Base-by-base conservation (phyloP, 2,329 filamentous ascomycete species). In the Trichothecium sympodiale region DNA sequence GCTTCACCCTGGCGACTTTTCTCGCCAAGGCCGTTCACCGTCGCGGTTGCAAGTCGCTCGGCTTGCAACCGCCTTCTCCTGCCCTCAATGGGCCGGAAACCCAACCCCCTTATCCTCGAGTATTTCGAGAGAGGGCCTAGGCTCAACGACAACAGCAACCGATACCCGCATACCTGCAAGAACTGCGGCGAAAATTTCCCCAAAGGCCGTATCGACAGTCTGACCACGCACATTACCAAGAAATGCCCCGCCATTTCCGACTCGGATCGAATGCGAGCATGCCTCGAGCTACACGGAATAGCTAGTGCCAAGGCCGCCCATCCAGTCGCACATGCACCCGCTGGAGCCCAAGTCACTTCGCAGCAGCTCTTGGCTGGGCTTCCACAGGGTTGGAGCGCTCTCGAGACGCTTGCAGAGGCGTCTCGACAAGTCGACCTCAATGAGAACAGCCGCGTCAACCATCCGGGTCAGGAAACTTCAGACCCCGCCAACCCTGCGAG, bases 91-190 rank as follows among this genome's bases (percentile, higher is more conserved):
- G 85, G 85, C 55, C 76, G 85, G 54, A 80, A 81, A 61, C 85
- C 84, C 45, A 89, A 91, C 59, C 77, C 78, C 49, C 69, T 94
- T 47, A 88, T 94, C 56, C 71, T 84, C 57, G 78, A 89, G 60
- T 91, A 86, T 66, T 95, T 94, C 58, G 77, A 84, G 56, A 77
- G 87, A 47, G 88, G 88, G 8, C 74, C 77, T 28, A 94, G 94
- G 62, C 72, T 94, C 49, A 77, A 81, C 53, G 86, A 94, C 61
- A 81, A 83, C 44, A 91, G 84, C 64, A 94, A 94, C 57, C 77
- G 88, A 39, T 95, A 95, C 54, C 80, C 85, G 48, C 85, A 94
- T 54, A 91, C 83, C 10, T 94, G 87, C 73, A 89, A 83, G 57
- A 71, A 78, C 45, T 94, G 86, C 56, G 85, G 85, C 46, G 83